These are phyloP conservation scores for Noccaea caerulescens DNA, from an alignment of 345 rosid genomes.

Conservation along the genomic window DNA sequence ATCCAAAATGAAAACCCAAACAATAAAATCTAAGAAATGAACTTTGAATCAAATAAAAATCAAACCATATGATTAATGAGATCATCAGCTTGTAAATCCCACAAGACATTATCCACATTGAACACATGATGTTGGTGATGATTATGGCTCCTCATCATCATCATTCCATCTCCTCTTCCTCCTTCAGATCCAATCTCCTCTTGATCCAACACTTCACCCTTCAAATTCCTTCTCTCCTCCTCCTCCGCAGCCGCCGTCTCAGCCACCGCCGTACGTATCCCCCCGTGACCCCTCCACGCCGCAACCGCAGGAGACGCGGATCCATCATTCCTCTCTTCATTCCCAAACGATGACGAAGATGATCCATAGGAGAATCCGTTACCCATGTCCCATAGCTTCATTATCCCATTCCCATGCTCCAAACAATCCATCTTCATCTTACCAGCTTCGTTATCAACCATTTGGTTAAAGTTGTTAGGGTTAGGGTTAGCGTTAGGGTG, in stretches of 20 bases:
- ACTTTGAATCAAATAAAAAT: slow-evolving; percentile 18
- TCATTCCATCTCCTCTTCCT: slow-evolving; percentile 53
- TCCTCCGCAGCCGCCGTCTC: slow-evolving; percentile 40
- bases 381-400: slow-evolving; percentile 47
- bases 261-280: slow-evolving; percentile 38
- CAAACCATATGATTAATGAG: slow-evolving; percentile 65
- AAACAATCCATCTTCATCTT: slow-evolving; percentile 58
- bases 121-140: slow-evolving; percentile 52
- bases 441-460: slow-evolving; percentile 56
- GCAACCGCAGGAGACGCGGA: slow-evolving; percentile 39
- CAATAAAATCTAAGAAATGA: slow-evolving; percentile 14
- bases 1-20: slow-evolving; percentile 20
- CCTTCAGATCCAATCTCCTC: slow-evolving; percentile 61
- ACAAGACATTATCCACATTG: slow-evolving; percentile 71
- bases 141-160: slow-evolving; percentile 39
- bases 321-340: slow-evolving; percentile 45
- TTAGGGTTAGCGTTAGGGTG: slow-evolving; percentile 37
- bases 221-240: slow-evolving; percentile 46
- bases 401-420: slow-evolving; percentile 37
- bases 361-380: slow-evolving; percentile 46
- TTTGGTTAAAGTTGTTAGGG: slow-evolving; percentile 49
- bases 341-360: slow-evolving; percentile 43
- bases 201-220: slow-evolving; percentile 62
- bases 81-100: slow-evolving; percentile 86
- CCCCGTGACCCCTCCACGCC: slow-evolving; percentile 45